These are phyloP conservation scores for Rhynchospora pubera DNA, from an alignment of 176 grass and related monocot genomes.

Conservation along the genomic window DNA sequence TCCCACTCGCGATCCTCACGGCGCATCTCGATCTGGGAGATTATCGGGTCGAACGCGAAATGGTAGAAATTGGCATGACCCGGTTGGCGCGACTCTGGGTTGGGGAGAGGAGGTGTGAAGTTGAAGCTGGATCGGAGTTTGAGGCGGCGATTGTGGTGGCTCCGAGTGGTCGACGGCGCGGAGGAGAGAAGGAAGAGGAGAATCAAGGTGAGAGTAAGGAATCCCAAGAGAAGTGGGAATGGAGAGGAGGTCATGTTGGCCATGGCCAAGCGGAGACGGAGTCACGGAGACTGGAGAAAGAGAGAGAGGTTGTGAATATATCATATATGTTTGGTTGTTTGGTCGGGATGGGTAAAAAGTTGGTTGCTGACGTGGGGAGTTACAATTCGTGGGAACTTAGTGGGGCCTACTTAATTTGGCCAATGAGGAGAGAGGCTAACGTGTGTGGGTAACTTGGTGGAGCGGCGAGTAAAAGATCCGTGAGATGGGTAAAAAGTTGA, in stretches of 20 bases:
- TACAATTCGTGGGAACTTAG: not conserved
- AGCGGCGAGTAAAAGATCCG: not conserved
- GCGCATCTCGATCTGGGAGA: slow-evolving; percentile 64
- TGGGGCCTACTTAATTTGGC: not conserved
- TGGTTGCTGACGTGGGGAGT: not conserved
- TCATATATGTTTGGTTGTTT: not conserved
- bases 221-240: slow-evolving; percentile 14
- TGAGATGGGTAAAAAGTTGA: not conserved
- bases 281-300: not conserved
- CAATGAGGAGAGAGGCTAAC: not conserved
- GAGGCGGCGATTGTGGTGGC: slow-evolving; percentile 61
- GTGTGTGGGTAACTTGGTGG: not conserved
- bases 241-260: slow-evolving; percentile 7
- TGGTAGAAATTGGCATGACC: slow-evolving; percentile 12
- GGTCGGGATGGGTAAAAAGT: not conserved
- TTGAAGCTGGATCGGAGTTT: slow-evolving; percentile 50
- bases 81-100: not conserved
- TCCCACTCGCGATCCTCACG: slow-evolving; percentile 88
- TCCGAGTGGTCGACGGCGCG: slow-evolving; percentile 23
- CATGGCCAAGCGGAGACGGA: not conserved
- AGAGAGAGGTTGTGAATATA: not conserved
- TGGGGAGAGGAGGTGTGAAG: not conserved
- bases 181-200: slow-evolving; percentile 47
- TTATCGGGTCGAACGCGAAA: slow-evolving; percentile 82
- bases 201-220: slow-evolving; percentile 13